Evolutionary conservation across 768 basidiomycete genomes (phyloP), one percentile per base, ranked within the genome.

Genomic region (Nidularia pulvinata): DNA sequence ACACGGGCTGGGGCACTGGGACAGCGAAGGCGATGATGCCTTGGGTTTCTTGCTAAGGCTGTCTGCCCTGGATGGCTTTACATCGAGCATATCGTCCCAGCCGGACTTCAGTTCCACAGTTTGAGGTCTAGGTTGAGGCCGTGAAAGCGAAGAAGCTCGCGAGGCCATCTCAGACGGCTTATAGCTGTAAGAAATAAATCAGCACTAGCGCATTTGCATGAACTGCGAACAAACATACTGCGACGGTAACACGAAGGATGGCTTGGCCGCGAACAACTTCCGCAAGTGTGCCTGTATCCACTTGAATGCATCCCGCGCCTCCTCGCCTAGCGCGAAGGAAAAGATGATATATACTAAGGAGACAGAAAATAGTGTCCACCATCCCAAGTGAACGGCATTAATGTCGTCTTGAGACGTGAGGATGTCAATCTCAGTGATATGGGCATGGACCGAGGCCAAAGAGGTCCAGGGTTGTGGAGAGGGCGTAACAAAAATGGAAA

Each of bases 81-180:
- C 55, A 48, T 73, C 71, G 33, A 76, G 63, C 66, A 74, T 74
- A 48, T 79, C 78, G 53, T 80, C 78, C 80, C 80, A 82, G 9
- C 77, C 80, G 2, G 80, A 82, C 59, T 65, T 77, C 43, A 79
- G 68, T 30, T 74, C 71, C 36, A 72, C 55, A 1, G 64, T 63
- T 10, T 66, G 60, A 7, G 72, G 65, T 13, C 58, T 61, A 16
- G 58, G 47, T 14, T 55, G 55, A 16, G 66, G 60, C 33, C 60
- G 61, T 33, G 57, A 43, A 7, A 39, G n/a, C 37, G 37, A 39
- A n/a, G 7, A 7, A 39, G 37, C n/a, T 22, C n/a, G n/a, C n/a
- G n/a, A n/a, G n/a, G n/a, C n/a, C n/a, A n/a, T n/a, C n/a, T n/a
- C n/a, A n/a, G n/a, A n/a, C n/a, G n/a, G n/a, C n/a, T n/a, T n/a